A percentile compares a stretch with the other conserved stretches of the same genome.
Conservation (phyloP, 768 basidiomycete genomes). For the Gloeostereum incarnatum region DNA sequence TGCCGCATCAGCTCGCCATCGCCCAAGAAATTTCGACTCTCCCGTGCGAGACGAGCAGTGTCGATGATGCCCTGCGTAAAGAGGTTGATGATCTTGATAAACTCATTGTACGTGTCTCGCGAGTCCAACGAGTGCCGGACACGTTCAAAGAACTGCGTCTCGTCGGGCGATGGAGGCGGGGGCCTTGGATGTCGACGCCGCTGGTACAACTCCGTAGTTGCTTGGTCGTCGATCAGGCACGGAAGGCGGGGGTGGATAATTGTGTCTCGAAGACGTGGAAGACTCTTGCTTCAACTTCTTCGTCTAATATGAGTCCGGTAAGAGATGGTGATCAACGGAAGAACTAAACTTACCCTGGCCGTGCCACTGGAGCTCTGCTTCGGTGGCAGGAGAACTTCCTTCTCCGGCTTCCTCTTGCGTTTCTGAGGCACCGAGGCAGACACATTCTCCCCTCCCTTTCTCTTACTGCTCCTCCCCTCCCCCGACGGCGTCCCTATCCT, state of each 20-base stretch:
- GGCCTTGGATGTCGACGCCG: too few relatives aligned
- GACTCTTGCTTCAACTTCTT: constrained; percentile 21
- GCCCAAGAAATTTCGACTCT: constrained; percentile 66
- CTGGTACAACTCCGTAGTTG: background rate
- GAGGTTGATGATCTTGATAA: constrained; percentile 89
- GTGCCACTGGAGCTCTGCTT: too few relatives aligned
- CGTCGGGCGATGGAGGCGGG: constrained; percentile 25
- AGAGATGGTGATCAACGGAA: too few relatives aligned
- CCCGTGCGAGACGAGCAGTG: constrained; percentile 70
- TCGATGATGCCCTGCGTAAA: constrained; percentile 95
- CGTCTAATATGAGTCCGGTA: too few relatives aligned
- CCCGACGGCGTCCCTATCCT: constrained; percentile 9
- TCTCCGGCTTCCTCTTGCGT: constrained; percentile 55
- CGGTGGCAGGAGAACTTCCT: constrained; percentile 16
- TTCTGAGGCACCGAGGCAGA: constrained; percentile 44
- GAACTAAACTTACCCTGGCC: too few relatives aligned
- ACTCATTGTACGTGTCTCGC: constrained; percentile 83
- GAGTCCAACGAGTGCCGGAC: constrained; percentile 68
- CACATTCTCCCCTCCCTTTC: constrained; percentile 29
- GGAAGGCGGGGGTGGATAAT: background rate
- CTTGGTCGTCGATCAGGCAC: too few relatives aligned
- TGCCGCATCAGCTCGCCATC: constrained; percentile 74
- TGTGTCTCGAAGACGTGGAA: background rate
- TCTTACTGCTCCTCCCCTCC: constrained; percentile 29
- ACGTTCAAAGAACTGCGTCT: constrained; percentile 86